A percentile compares a stretch with the other conserved stretches of the same genome.
phyloP scores from a whole-genome alignment of 208 protist genomes.

The Trypanosoma grayi region DNA sequence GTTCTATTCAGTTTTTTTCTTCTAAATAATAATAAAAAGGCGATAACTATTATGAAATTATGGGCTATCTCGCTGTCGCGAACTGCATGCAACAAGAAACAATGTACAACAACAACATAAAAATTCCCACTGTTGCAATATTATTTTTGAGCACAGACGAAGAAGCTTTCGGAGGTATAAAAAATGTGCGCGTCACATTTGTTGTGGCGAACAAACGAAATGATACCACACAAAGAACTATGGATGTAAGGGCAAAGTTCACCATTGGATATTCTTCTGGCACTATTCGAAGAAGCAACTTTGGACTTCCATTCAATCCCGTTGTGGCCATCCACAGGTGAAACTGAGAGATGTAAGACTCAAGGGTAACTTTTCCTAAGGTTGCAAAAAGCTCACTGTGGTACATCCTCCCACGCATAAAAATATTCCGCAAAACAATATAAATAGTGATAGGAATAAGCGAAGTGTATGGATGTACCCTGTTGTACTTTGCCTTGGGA shows the following conservation, averaged over 20 bases:
- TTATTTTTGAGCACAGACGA: slow-evolving; percentile 19
- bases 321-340: slow-evolving; percentile 62
- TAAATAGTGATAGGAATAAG: slow-evolving; percentile 61
- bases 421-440: slow-evolving; percentile 71
- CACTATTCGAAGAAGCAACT: slow-evolving; percentile 29
- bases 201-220: slow-evolving; percentile 24
- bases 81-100: no score
- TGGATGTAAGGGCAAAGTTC: slow-evolving; percentile 36
- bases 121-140: neutral
- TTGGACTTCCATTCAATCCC: slow-evolving; percentile 35
- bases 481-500: slow-evolving; percentile 62
- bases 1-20: no score
- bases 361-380: slow-evolving; percentile 76
- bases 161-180: slow-evolving; percentile 27
- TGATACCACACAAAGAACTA: slow-evolving; percentile 30
- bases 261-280: slow-evolving; percentile 28
- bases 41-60: no score
- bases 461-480: slow-evolving; percentile 68
- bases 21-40: no score
- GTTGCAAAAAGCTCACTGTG: slow-evolving; percentile 51
- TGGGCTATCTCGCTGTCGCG: no score
- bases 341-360: slow-evolving; percentile 84
- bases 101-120: no score
- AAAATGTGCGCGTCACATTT: slow-evolving; percentile 14
- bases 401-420: slow-evolving; percentile 26